Conservation (phyloP, 768 basidiomycete species). For the Phallus indusiatus region DNA sequence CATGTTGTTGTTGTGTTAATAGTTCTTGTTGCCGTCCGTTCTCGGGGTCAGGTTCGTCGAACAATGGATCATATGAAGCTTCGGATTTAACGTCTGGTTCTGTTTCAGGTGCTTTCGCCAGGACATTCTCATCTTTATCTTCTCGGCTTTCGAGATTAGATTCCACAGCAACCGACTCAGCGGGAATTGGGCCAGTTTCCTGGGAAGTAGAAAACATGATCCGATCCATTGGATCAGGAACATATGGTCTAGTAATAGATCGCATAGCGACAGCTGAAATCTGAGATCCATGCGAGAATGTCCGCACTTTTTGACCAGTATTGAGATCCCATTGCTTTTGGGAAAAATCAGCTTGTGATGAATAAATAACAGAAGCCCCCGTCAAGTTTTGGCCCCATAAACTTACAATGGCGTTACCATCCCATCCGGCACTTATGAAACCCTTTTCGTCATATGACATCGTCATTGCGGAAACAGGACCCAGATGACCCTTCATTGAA, state of each 20-base stretch:
- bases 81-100: conserved; percentile 58
- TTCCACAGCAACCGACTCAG: background rate
- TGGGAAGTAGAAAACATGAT: conserved; percentile 22
- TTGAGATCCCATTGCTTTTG: conserved; percentile 96
- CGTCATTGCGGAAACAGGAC: conserved; percentile 78
- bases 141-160: conserved; percentile 3
- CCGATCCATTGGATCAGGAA: conserved; percentile 19
- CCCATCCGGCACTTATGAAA: conserved; percentile 91
- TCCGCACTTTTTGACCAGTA: conserved; percentile 69
- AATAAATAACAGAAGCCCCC: conserved; percentile 2
- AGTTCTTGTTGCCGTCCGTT: conserved; percentile 27
- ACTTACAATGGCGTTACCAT: conserved; percentile 77
- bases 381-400: background rate
- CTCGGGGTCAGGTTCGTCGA: conserved; percentile 69
- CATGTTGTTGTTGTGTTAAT: conserved; percentile 11
- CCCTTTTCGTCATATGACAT: conserved; percentile 76
- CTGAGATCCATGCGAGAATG: conserved; percentile 79
- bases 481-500: conserved; percentile 65
- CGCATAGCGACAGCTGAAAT: conserved; percentile 73
- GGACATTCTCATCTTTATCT: conserved; percentile 8
- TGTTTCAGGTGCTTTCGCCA: background rate
- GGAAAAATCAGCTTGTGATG: conserved; percentile 11
- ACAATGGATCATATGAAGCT: conserved; percentile 78
- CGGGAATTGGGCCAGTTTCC: conserved; percentile 5
- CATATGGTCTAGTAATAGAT: conserved; percentile 31